Evolutionary conservation across 108 stramenopile species (phyloP), one percentile per base, ranked within the genome.

Genomic region (Cyclotella atomus): DNA sequence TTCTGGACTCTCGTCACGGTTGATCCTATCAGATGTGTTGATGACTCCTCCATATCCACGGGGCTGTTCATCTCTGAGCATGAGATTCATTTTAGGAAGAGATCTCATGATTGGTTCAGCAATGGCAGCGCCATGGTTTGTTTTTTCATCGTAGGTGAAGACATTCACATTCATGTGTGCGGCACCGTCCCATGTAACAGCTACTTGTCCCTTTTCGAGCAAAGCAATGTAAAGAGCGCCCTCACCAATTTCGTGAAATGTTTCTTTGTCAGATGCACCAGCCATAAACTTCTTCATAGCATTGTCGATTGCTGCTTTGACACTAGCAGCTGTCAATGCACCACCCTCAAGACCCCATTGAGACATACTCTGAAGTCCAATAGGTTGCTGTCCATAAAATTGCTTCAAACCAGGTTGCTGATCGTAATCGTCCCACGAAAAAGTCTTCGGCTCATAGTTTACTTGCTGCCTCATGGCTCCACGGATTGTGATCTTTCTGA

Each of bases 111-210:
- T 81, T 0, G 54, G 50, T 0, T 69, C 34, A 12, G 45, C 35
- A 45, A 85, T 79, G 20, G 49, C 32, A 24, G 44, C 17, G 5
- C 36, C 32, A 47, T 71, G 70, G 60, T 72, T 50, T n/a, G 46
- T 57, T 33, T 17, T 59, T 64, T 90, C 85, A 52, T 77, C 71
- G 25, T 76, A 79, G 12, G 83, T 73, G 70, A 88, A 91, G 9
- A 88, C 43, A 59, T 91, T 91, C 24, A 88, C 62, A 46, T 87
- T 83, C 30, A 91, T 59, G 36, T 84, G 84, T 17, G 27, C 54
- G 23, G 56, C 59, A 34, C 91, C 91, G 71, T 91, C 91, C 88
- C 88, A 91, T 16, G 86, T 80, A 8, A 81, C 63, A 10, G 70
- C 47, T 3, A 82, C 50, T 29, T 67, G 79, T 21, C 81, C 88